Conservation (phyloP, 352 stramenopile genomes). For the Phytophthora multivora region DNA sequence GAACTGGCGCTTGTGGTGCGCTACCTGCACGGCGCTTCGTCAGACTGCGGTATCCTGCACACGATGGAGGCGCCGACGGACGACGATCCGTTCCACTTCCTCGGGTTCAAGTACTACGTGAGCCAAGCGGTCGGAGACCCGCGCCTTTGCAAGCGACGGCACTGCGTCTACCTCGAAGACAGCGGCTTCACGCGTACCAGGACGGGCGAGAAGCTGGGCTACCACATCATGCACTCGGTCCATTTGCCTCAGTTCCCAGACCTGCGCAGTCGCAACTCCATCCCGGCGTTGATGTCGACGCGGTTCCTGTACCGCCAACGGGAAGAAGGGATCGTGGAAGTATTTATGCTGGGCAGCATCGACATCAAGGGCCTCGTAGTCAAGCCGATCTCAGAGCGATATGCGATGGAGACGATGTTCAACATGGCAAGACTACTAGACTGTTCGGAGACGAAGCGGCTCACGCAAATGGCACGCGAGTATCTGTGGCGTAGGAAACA, state of each 20-base stretch:
- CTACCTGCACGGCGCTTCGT: conserved; percentile 46
- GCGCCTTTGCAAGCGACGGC: conserved; percentile 31
- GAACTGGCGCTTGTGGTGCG: conserved; percentile 56
- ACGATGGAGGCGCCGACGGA: conserved; percentile 40
- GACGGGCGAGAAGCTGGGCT: conserved; percentile 45
- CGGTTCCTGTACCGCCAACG: conserved; percentile 51
- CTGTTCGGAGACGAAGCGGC: conserved; percentile 49
- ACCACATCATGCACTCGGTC: conserved; percentile 53
- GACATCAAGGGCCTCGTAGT: conserved; percentile 33
- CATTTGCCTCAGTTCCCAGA: conserved; percentile 43
- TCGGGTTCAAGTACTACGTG: conserved; percentile 58
- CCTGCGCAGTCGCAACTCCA: conserved; percentile 33
- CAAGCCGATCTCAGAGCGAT: conserved; percentile 23
- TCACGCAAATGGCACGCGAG: conserved; percentile 49
- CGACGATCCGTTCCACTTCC: conserved; percentile 47
- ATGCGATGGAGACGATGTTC: conserved; percentile 34
- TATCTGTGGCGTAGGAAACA: conserved; percentile 23
- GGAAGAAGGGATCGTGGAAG: conserved; percentile 33
- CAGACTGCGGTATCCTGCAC: conserved; percentile 44
- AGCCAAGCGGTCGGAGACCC: conserved; percentile 36
- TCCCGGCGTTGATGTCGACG: conserved; percentile 34
- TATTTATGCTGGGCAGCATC: conserved; percentile 45
- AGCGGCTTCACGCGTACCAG: conserved; percentile 41
- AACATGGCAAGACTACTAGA: conserved; percentile 39
- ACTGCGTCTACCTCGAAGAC: conserved; percentile 54